These are phyloP conservation scores for Acacia confusa DNA, from an alignment of 306 rosid species.

Conservation along the genomic window DNA sequence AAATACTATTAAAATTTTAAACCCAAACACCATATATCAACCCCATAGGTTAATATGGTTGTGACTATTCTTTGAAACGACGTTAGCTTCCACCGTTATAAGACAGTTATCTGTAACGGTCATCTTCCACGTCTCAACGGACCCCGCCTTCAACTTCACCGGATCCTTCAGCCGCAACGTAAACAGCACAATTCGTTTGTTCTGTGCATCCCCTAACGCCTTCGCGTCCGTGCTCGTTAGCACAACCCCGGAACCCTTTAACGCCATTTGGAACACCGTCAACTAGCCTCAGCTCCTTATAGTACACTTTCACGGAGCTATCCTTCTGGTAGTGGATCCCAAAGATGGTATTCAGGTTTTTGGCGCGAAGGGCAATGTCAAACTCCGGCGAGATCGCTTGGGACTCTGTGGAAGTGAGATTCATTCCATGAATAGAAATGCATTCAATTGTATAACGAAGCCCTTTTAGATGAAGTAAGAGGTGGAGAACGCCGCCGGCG, in stretches of 20 bases:
- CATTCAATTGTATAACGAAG: not conserved
- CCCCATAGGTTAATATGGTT: not conserved
- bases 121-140: not conserved
- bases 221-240: not conserved
- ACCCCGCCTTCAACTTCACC: not conserved
- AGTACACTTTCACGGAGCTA: not conserved
- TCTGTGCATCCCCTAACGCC: not conserved
- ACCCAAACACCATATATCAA: not conserved
- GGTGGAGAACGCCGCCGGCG: not conserved
- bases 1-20: not conserved
- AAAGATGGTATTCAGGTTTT: not conserved
- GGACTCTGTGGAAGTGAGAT: not conserved
- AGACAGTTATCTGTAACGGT: not conserved
- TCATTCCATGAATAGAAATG: not conserved
- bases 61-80: not conserved
- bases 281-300: not conserved
- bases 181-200: not conserved
- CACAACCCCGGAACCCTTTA: not conserved
- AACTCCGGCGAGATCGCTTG: not conserved
- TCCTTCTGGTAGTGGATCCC: not conserved
- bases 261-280: not conserved
- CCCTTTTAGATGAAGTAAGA: not conserved
- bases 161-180: not conserved
- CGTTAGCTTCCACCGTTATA: not conserved
- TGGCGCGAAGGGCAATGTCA: not conserved